phyloP scores from a whole-genome alignment of 495 filamentous ascomycete species.

The Venustampulla echinocandica region DNA sequence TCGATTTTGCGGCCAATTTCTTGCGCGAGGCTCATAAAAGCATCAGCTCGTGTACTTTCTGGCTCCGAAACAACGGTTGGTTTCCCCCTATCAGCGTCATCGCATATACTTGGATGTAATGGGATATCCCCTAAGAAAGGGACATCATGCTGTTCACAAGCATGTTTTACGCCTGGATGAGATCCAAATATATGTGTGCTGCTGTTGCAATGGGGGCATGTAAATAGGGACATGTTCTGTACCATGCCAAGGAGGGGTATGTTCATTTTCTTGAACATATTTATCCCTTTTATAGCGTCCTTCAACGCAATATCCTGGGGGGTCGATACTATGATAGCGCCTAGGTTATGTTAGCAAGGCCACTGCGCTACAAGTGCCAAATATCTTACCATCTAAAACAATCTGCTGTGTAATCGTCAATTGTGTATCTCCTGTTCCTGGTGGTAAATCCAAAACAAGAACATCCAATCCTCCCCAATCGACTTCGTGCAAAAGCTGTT shows the following conservation, averaged over 20 bases:
- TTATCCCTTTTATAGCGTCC: conserved; percentile 81
- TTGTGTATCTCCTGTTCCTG: conserved; percentile 91
- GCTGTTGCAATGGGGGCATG: conserved; percentile 66
- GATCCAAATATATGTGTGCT: conserved; percentile 67
- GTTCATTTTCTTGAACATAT: conserved; percentile 79
- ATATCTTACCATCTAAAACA: conserved; percentile 56
- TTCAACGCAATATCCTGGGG: conserved; percentile 85
- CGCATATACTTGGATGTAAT: conserved; percentile 75
- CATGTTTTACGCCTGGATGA: conserved; percentile 38
- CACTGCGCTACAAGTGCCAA: background rate
- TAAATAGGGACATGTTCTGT: conserved; percentile 88
- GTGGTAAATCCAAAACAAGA: conserved; percentile 83
- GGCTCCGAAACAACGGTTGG: conserved; percentile 87
- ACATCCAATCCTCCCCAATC: conserved; percentile 81
- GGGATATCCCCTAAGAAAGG: conserved; percentile 83
- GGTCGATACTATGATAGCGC: conserved; percentile 84
- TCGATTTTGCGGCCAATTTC: conserved; percentile 45
- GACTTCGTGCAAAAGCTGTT: conserved; percentile 89
- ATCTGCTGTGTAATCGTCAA: conserved; percentile 90
- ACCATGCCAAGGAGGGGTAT: conserved; percentile 80
- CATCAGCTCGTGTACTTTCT: conserved; percentile 56
- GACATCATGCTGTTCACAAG: conserved; percentile 58
- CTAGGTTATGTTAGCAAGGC: conserved; percentile 26
- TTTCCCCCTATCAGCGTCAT: conserved; percentile 80
- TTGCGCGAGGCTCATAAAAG: conserved; percentile 63